Evolutionary conservation across 1,284 basidiomycete species (phyloP), one percentile per base, ranked within the genome.

Genomic region (Ganoderma sinense): DNA sequence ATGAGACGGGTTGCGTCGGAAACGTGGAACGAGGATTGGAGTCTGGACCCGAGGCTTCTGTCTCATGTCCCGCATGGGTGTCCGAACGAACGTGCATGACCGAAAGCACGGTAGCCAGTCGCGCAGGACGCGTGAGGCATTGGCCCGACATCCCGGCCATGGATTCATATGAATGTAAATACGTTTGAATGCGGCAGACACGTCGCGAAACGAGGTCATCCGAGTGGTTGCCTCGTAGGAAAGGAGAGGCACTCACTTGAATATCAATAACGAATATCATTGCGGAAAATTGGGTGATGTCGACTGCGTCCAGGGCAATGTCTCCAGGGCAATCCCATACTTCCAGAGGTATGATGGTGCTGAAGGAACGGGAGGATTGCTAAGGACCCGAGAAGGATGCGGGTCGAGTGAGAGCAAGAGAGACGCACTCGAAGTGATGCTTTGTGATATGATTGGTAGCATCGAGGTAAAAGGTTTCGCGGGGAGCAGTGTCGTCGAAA

Each of bases 231-330:
- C 3, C 14, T 36, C 56, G 10, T 4, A 33, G 58, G 31, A 23
- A 40, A 60, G 33, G 33, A 40, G 36, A 4, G 16, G 8, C 10
- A 58, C 70, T 62, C 26, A 95, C 95, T 81, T 97, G 94, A 69
- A 98, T 97, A 78, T 99, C 97, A 76, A 99, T 94, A n/a, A 99
- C 96, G 77, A 97, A 99, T 45, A 99, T 90, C 73, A 99, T 86
- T 0, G 91, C 90, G 0, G 93, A 87, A 77, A 97, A 96, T 40
- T 92, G 86, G 55, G 88, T 87, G 31, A 97, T 87, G 23, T 91
- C 92, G 29, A 96, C 86, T 23, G 90, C 88, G 36, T 95, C 92
- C 4, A 92, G 86, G 5, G 94, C 91, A 65, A 91, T 89, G 69
- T 92, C 94, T 36, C 95, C 94, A 0, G 97, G 97, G 72, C 95